Percentiles rank a stretch among this genome's conserved stretches.
Evolutionary conservation across 2,329 filamentous ascomycete species (phyloP).

Genomic region (Penicillium hordei): DNA sequence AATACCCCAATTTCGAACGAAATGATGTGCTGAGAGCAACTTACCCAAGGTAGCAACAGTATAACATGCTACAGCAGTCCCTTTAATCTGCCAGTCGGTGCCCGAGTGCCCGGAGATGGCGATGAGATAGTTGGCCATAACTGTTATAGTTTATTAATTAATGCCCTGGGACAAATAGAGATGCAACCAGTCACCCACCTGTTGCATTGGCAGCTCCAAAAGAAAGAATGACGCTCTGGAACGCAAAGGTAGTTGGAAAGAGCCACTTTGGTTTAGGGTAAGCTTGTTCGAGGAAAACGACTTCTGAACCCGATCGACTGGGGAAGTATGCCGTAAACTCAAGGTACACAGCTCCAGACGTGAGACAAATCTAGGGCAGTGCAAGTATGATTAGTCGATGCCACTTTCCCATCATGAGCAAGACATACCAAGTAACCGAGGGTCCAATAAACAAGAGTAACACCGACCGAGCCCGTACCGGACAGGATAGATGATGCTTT

Average conservation of each 20-base stretch:
- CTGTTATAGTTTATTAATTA: neutral
- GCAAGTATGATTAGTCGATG: neutral
- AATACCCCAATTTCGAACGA: neutral
- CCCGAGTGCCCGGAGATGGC: slow-evolving; percentile 53
- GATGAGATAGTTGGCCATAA: slow-evolving; percentile 63
- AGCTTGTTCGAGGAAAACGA: slow-evolving; percentile 67
- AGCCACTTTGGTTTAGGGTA: slow-evolving; percentile 64
- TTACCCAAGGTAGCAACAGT: slow-evolving; percentile 56
- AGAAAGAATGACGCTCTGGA: slow-evolving; percentile 62
- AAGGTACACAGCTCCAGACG: slow-evolving; percentile 53
- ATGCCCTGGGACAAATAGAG: no score
- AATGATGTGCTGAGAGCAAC: slow-evolving; percentile 23
- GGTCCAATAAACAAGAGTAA: slow-evolving; percentile 63
- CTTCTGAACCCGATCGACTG: slow-evolving; percentile 63
- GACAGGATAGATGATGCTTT: slow-evolving; percentile 58
- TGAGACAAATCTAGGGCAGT: slow-evolving; percentile 3
- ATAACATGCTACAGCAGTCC: slow-evolving; percentile 64
- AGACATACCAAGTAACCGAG: slow-evolving; percentile 60
- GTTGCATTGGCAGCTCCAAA: slow-evolving; percentile 67
- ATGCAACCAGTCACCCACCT: slow-evolving; percentile 12
- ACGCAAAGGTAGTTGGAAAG: slow-evolving; percentile 63
- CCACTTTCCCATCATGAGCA: slow-evolving; percentile 42
- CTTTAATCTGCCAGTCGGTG: slow-evolving; percentile 64
- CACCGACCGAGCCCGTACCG: slow-evolving; percentile 61
- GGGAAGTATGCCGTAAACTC: slow-evolving; percentile 67